Percentiles rank a stretch among this genome's conserved stretches.
These are phyloP conservation scores for Haberlea rhodopensis DNA, from an alignment of 257 asterid genomes.

Conservation along the genomic window DNA sequence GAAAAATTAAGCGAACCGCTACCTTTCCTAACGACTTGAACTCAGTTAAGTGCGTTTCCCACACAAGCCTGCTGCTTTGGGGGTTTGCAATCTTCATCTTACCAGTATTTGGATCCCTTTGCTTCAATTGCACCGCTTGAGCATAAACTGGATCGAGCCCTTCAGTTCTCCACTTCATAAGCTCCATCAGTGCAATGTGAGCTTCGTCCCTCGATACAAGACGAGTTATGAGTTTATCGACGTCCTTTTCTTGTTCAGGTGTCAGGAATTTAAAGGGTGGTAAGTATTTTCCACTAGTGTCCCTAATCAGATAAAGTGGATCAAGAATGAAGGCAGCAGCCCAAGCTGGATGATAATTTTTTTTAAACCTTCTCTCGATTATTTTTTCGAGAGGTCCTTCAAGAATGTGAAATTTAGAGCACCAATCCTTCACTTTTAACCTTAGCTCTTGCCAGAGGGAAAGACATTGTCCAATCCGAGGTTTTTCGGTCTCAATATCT, in stretches of 20 bases:
- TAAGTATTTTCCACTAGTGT: slow-evolving; percentile 74
- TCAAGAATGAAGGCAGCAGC: slow-evolving; percentile 93
- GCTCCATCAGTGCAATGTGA: slow-evolving; percentile 93
- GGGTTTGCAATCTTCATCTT: slow-evolving; percentile 89
- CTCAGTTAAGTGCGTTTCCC: slow-evolving; percentile 86
- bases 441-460: slow-evolving; percentile 92
- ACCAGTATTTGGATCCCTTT: slow-evolving; percentile 75
- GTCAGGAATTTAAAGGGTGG: slow-evolving; percentile 92
- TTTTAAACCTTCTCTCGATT: slow-evolving; percentile 62
- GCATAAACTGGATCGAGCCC: slow-evolving; percentile 96
- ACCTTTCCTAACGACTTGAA: slow-evolving; percentile 81
- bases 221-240: slow-evolving; percentile 77
- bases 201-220: slow-evolving; percentile 91
- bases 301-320: slow-evolving; percentile 74
- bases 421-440: slow-evolving; percentile 73
- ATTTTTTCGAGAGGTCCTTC: slow-evolving; percentile 70
- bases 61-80: slow-evolving; percentile 89
- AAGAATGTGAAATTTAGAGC: slow-evolving; percentile 62
- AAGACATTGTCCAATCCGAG: slow-evolving; percentile 83
- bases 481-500: slow-evolving; percentile 76
- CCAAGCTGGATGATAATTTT: slow-evolving; percentile 97
- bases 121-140: slow-evolving; percentile 87
- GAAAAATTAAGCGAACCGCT: slow-evolving; percentile 85
- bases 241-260: slow-evolving; percentile 89
- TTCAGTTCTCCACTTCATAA: slow-evolving; percentile 97